Evolutionary conservation across 78 protist species (phyloP).

Genomic region (Guillardia theta): DNA sequence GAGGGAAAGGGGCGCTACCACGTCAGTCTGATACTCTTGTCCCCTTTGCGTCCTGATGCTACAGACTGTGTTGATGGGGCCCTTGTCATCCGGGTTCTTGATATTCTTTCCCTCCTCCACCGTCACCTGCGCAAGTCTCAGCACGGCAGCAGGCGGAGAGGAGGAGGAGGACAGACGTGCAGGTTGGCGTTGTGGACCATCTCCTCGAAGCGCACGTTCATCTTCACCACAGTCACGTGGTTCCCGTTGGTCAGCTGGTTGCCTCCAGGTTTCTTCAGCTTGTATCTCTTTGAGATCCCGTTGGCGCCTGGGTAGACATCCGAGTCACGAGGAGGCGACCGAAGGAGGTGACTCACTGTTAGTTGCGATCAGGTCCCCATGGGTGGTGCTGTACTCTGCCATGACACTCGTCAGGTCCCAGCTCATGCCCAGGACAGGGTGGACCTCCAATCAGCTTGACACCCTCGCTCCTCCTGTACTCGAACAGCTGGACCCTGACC

Average conservation of each 20-base stretch:
- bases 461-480: background rate
- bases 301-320: background rate
- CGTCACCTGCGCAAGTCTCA: background rate
- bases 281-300: background rate
- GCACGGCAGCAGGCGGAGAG: background rate
- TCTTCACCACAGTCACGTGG: background rate
- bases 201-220: background rate
- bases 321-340: background rate
- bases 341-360: background rate
- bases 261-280: background rate
- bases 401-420: background rate
- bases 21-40: background rate
- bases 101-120: background rate
- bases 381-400: background rate
- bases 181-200: background rate
- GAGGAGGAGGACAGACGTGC: background rate
- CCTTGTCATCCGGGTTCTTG: background rate
- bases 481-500: background rate
- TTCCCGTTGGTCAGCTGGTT: background rate
- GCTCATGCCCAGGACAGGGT: background rate
- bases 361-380: background rate
- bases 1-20: background rate
- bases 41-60: background rate
- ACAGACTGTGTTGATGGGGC: background rate
- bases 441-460: background rate